Base-by-base conservation (phyloP, 1,139 yeast genomes). In the Taphrina wiesneri region DNA sequence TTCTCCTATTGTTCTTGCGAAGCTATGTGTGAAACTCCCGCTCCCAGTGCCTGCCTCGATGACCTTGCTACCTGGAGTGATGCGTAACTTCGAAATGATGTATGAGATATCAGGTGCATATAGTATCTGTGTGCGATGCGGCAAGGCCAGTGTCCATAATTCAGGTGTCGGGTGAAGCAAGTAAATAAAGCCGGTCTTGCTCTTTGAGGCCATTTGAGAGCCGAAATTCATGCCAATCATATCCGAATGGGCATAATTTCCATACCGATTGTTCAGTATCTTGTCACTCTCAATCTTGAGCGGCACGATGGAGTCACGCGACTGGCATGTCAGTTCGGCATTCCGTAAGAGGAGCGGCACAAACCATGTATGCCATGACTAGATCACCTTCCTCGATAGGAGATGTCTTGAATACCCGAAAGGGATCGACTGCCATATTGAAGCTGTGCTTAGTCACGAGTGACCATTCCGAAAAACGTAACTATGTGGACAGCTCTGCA, bases 21-120 rank as follows among this genome's bases (percentile, higher is more conserved):
- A 85, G 0, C 97, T 87, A 77, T 95, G 99, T 3, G 97, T 88
- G 74, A 95, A 90, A 1, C 97, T 90, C 0, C 96, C 99, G 4
- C 96, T 89, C 0, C 99, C 99, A 0, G 99, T 95, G 46, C 99
- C 99, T 0, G 98, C 97, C 76, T 95, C 99, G 63, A 95, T 87
- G 15, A 93, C 95, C 70, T 85, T 79, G 0, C 91, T 83, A 0
- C 95, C 95, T 23, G 89, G 85, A 13, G 84, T 79, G 63, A 95
- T 86, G 57, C 85, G 83, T 70, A 93, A 78, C 72, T 97, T 79
- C 75, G 92, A 96, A 70, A 88, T 83, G 67, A 95, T 91, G 73
- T 90, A 93, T 32, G 96, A 85, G 1, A 97, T 88, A 74, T 95
- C 99, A 7, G 96, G 96, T 0, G 97, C 89, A 75, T 95, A 95